Evolutionary conservation across 371 early-diverging fungal genomes (phyloP), one percentile per base, ranked within the genome.

Genomic region (Rhizomucor pusillus): DNA sequence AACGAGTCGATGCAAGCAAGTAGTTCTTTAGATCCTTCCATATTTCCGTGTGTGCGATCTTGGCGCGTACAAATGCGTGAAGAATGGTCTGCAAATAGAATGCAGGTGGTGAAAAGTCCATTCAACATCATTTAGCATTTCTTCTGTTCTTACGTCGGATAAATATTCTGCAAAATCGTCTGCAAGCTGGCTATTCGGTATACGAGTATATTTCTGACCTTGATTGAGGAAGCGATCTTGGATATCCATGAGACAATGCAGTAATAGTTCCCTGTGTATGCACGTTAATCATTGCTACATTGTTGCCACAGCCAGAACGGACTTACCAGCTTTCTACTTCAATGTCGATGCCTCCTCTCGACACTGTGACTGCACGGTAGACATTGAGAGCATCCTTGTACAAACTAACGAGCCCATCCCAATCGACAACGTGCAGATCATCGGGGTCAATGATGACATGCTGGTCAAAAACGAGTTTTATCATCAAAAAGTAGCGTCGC

Each of bases 341-440:
- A 67, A 86, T 71, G 41, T 84, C 82, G 39, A 86, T 81, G n/a
- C 81, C 80, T 5, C 82, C 72, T 11, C 73, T 69, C 0, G 80
- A 63, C 1, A 80, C 66, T 9, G 72, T 69, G 29, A 86, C 78
- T 0, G 86, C 79, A 40, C 85, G 68, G 59, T 80, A 83, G 0
- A 86, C 66, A 18, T 80, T 80, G n/a, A 84, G 66, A 2, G 81
- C 78, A 50, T 86, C 82, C 50, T 80, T 81, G 59, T 83, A 84
- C 4, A 80, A 63, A 4, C 60, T 40, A 5, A 73, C 71, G 19
- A 82, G 46, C 0, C 81, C 80, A 24, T 82, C 81, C 65, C 75
- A 68, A 46, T 84, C 86, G 7, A 70, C 54, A 1, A 64, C 58
- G 24, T 62, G 60, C 12, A n/a, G 34, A 11, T 50, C 29, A 3